A percentile compares a stretch with the other conserved stretches of the same genome.
phyloP scores from a whole-genome alignment of 2,329 filamentous ascomycete species.

The Talaromyces sp. region DNA sequence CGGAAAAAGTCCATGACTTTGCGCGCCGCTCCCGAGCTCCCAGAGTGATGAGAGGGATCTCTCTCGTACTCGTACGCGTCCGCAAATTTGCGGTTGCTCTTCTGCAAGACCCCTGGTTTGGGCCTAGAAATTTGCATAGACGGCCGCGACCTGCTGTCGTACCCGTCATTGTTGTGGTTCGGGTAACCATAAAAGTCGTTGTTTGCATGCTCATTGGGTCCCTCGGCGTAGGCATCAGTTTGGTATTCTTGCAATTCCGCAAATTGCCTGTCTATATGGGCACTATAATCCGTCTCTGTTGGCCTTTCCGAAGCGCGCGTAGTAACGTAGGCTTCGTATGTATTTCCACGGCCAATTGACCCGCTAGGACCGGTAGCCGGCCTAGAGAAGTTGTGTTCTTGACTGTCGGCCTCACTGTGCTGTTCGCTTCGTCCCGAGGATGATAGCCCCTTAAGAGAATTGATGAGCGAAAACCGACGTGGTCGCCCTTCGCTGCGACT shows the following conservation, averaged over 20 bases:
- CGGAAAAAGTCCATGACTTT: conserved; percentile 99
- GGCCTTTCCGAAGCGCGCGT: conserved; percentile 14
- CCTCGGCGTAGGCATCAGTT: neutral
- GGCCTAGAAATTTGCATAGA: conserved; percentile 37
- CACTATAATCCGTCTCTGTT: conserved; percentile 34
- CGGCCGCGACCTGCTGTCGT: conserved; percentile 36
- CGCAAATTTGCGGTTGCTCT: conserved; percentile 78
- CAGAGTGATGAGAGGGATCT: conserved; percentile 60
- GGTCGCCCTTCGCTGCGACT: conserved; percentile 63
- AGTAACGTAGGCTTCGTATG: conserved; percentile 11
- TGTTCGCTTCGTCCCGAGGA: conserved; percentile 52
- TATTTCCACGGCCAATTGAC: conserved; percentile 21
- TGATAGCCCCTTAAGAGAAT: conserved; percentile 62
- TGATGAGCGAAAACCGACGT: conserved; percentile 67
- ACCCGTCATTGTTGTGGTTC: conserved; percentile 40
- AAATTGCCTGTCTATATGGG: conserved; percentile 40
- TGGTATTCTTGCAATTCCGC: conserved; percentile 26
- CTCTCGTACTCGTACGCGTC: conserved; percentile 79
- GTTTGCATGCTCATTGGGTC: conserved; percentile 32
- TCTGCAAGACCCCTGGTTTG: conserved; percentile 64
- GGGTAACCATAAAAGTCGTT: conserved; percentile 12
- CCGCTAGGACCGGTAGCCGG: conserved; percentile 32
- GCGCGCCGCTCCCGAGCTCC: conserved; percentile 80
- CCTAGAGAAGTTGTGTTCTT: conserved; percentile 20
- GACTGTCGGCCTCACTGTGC: conserved; percentile 45